Evolutionary conservation across 495 filamentous ascomycete genomes (phyloP), one percentile per base, ranked within the genome.

Genomic region (Tricharina praecox): DNA sequence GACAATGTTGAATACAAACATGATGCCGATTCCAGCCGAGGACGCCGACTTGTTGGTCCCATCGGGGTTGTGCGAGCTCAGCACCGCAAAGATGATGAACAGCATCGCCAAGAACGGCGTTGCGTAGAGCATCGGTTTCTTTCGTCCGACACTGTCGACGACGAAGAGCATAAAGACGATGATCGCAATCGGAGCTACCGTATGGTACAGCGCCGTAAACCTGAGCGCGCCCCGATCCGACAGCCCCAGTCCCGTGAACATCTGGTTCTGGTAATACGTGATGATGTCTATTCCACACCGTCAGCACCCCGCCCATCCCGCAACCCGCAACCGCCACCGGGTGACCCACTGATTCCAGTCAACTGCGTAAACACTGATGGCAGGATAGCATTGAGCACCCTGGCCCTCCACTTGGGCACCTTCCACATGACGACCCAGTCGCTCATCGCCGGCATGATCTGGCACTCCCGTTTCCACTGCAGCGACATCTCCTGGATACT

Each of bases 261-360:
- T 73, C 48, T 68, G 66, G 0, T 64, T 70, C 52, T 73, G 70
- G 47, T 74, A 75, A 55, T 77, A 75, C 30, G 65, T 63, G 44
- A 76, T 74, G 25, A 76, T 71, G 58, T 76, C 60, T 56, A 50
- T 48, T 37, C 16, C n/a, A n/a, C n/a, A n/a, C n/a, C 4, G 7
- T 49, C 33, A 30, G 50, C 50, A 43, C n/a, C n/a, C n/a, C n/a
- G n/a, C n/a, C n/a, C n/a, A n/a, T n/a, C n/a, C n/a, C n/a, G n/a
- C n/a, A n/a, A n/a, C n/a, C n/a, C n/a, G n/a, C n/a, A n/a, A n/a
- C 9, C 15, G 34, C 34, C 4, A 23, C 24, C 45, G 50, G 28
- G 49, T 50, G 0, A 53, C 40, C 24, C 25, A 30, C 21, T 67
- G 47, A 67, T 61, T n/a, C 65, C 66, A n/a, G 66, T 68, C 61